These are phyloP conservation scores for Beauveria rudraprayagi DNA, from an alignment of 2,329 filamentous ascomycete genomes.

Conservation along the genomic window DNA sequence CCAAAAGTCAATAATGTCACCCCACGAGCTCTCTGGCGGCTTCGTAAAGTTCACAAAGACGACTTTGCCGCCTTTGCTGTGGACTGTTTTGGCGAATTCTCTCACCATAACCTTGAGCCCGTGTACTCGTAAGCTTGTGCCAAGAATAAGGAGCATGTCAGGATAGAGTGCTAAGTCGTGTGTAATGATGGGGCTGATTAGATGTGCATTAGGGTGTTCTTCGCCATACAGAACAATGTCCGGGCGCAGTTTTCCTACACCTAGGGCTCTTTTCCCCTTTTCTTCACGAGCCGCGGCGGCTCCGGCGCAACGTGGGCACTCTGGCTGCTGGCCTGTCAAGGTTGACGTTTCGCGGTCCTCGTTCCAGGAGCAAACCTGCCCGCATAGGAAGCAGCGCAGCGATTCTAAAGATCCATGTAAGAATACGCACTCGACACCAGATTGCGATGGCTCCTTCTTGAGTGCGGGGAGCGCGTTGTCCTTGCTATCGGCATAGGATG, in stretches of 20 bases:
- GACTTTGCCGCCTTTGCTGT: constrained; percentile 59
- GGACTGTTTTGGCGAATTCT: constrained; percentile 64
- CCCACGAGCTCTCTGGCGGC: constrained; percentile 63
- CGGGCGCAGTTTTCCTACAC: constrained; percentile 59
- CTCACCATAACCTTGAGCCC: constrained; percentile 62
- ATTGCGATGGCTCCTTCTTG: constrained; percentile 23
- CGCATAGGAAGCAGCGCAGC: constrained; percentile 57
- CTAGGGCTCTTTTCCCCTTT: constrained; percentile 57
- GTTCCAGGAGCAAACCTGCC: constrained; percentile 51
- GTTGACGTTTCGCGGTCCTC: constrained; percentile 48
- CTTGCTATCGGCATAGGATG: constrained; percentile 14
- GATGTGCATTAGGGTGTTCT: constrained; percentile 59
- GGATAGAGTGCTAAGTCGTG: constrained; percentile 58
- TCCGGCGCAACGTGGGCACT: constrained; percentile 57
- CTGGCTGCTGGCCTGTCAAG: constrained; percentile 56
- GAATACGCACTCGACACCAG: constrained; percentile 58
- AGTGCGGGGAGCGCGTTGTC: constrained; percentile 11
- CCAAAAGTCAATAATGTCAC: constrained; percentile 66
- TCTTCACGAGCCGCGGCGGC: constrained; percentile 56
- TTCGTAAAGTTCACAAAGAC: constrained; percentile 68
- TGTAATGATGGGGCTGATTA: constrained; percentile 60
- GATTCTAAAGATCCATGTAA: constrained; percentile 61
- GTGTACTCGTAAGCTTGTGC: constrained; percentile 63
- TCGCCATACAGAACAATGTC: constrained; percentile 71
- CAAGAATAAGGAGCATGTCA: constrained; percentile 61